Evolutionary conservation across 176 grass and related monocot species (phyloP), one percentile per base, ranked within the genome.

Genomic region (Carex pumila): DNA sequence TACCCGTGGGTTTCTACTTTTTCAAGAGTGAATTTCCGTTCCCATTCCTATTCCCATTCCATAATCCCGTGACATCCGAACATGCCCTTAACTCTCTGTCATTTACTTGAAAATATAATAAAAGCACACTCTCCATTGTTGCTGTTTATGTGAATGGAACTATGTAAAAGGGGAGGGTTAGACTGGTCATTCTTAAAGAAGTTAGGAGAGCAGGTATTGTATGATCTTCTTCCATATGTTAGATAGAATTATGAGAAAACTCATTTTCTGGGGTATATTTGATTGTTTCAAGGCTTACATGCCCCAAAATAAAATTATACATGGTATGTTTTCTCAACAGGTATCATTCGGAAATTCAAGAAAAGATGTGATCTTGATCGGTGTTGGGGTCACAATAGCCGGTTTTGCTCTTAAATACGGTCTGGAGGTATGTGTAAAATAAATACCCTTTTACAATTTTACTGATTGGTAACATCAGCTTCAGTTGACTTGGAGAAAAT

Each of bases 331-430:
- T 50, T 39, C 47, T 25, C 1, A 18, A 39, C 92, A 98, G 95
- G 83, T 67, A 73, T 86, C 89, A 47, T 98, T 98, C 79, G 95
- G 95, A 83, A 93, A 98, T 87, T 67, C 89, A 13, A 88, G 95
- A 89, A 98, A 98, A 21, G 95, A 98, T 91, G 95, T 98, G 83
- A 85, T 98, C 56, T 85, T 98, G 80, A 95, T 95, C 83, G 95
- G 95, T 83, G 8, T 93, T 75, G 92, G 91, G 84, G 92, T 98
- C 29, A 91, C 90, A 1, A 56, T 84, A 74, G 72, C 84, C 45
- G 95, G 95, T 49, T 77, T 84, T 84, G 95, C 84, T 70, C 87
- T 98, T 70, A 98, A 93, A 70, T 89, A 72, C 65, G 95, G 95
- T 2, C 83, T 98, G 67, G 95, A 98, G 95, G 95, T 98, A 77